Evolutionary conservation across 805 yeast genomes (phyloP).

Genomic region (Saccharomycopsis javanensis): DNA sequence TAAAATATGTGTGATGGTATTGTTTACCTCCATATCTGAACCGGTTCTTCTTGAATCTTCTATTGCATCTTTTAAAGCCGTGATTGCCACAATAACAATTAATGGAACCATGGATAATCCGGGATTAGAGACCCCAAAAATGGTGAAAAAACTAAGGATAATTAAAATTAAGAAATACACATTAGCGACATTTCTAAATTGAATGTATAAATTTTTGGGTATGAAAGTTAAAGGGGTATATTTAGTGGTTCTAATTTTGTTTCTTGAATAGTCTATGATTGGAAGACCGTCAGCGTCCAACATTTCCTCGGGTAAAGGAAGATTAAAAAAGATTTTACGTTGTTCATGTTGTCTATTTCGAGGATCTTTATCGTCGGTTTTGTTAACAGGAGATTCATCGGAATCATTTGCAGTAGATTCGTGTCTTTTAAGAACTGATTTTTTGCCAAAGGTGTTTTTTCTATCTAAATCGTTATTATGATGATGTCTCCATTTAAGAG

Average conservation of each 20-base stretch:
- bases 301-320: conserved; percentile 47
- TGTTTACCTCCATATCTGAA: conserved; percentile 65
- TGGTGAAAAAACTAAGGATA: conserved; percentile 66
- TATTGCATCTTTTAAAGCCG: conserved; percentile 71
- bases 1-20: conserved; percentile 60
- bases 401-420: conserved; percentile 19
- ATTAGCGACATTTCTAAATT: conserved; percentile 86
- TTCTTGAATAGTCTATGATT: conserved; percentile 57
- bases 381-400: conserved; percentile 24
- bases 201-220: conserved; percentile 73
- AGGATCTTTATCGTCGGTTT: conserved; percentile 27
- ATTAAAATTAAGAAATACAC: conserved; percentile 72
- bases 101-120: conserved; percentile 68
- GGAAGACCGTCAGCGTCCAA: conserved; percentile 56
- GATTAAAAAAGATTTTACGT: conserved; percentile 50
- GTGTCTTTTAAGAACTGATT: neutral
- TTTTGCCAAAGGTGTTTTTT: conserved; percentile 4
- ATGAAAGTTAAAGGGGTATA: conserved; percentile 84
- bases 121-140: conserved; percentile 77
- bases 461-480: conserved; percentile 9
- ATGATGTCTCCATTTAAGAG: conserved; percentile 38
- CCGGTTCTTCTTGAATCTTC: conserved; percentile 72
- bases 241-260: conserved; percentile 90
- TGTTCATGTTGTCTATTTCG: conserved; percentile 31
- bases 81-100: conserved; percentile 63